Conservation (phyloP, 176 grass and related monocot species). For the Aegilops umbellulata region DNA sequence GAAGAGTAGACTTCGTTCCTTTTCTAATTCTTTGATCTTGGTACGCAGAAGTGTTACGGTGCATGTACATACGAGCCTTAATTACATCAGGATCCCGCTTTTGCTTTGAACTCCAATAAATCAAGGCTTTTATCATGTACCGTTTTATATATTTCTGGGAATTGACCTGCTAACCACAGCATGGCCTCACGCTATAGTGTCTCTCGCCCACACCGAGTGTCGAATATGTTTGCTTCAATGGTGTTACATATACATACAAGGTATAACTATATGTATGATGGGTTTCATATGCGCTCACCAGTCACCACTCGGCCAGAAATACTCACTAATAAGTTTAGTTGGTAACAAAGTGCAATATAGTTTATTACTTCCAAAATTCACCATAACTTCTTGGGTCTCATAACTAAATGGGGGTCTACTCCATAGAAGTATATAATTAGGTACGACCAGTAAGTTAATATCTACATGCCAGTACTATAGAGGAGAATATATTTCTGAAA, state of each 20-base stretch:
- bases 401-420: neutral
- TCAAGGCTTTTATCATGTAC: neutral
- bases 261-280: neutral
- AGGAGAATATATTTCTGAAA: neutral
- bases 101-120: neutral
- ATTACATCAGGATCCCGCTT: neutral
- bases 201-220: neutral
- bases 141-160: neutral
- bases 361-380: neutral
- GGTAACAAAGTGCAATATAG: no score
- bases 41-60: neutral
- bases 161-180: constrained; percentile 32
- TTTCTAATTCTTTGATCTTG: neutral
- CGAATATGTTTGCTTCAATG: neutral
- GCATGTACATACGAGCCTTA: neutral
- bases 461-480: neutral
- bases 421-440: neutral
- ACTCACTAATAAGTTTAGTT: neutral
- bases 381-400: neutral
- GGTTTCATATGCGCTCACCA: neutral
- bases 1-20: neutral
- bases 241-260: neutral
- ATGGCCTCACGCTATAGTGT: neutral
- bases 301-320: neutral
- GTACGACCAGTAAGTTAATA: neutral